Conservation (phyloP, 2,329 filamentous ascomycete genomes). For the Fusarium armeniacum region DNA sequence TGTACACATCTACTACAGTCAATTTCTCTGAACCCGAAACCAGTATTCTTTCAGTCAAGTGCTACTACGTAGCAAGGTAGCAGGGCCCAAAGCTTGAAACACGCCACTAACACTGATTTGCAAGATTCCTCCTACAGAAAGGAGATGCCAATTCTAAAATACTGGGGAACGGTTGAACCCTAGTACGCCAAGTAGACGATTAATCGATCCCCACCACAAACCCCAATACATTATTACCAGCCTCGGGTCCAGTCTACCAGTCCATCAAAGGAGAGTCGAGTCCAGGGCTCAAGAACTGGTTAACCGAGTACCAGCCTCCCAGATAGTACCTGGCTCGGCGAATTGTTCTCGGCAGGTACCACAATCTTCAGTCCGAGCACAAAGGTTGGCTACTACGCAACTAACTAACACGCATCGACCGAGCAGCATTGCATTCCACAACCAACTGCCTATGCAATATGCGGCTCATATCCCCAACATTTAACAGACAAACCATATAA, state of each 20-base stretch:
- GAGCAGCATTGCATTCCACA: constrained; percentile 21
- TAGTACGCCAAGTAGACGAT: constrained; percentile 16
- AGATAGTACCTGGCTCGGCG: constrained; percentile 10
- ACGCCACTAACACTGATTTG: constrained; percentile 13
- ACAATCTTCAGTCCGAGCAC: constrained; percentile 10
- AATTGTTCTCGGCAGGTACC: constrained; percentile 14
- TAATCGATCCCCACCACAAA: constrained; percentile 32
- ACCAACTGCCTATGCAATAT: constrained; percentile 6
- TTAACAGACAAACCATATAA: constrained; percentile 22
- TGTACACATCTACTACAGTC: not conserved
- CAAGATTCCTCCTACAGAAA: constrained; percentile 28
- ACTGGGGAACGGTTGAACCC: constrained; percentile 37
- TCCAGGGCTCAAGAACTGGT: not conserved
- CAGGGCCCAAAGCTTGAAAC: constrained; percentile 29
- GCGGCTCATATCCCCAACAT: constrained; percentile 45
- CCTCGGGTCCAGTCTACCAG: constrained; percentile 20
- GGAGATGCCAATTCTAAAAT: constrained; percentile 41
- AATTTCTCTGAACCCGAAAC: not conserved
- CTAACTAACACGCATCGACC: constrained; percentile 19
- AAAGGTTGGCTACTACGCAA: constrained; percentile 2
- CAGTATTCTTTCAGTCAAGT: constrained; percentile 4
- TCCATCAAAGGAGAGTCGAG: constrained; percentile 11
- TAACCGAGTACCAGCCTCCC: not conserved
- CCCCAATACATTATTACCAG: constrained; percentile 23
- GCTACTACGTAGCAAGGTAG: constrained; percentile 4